These are phyloP conservation scores for Tricholoma terreum DNA, from an alignment of 768 basidiomycete species.

Conservation along the genomic window DNA sequence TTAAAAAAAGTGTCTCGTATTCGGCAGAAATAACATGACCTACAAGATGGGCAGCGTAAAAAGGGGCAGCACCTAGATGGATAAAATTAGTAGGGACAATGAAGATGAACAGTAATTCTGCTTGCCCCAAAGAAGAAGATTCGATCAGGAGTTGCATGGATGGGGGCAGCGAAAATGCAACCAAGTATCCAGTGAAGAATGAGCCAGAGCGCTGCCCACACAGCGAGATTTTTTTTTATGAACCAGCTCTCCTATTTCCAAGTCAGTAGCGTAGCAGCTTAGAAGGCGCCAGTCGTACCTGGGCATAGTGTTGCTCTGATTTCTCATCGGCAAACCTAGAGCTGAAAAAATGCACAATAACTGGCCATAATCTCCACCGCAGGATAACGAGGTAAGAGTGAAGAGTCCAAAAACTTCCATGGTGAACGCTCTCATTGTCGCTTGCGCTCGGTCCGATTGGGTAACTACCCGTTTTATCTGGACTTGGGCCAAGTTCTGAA, in stretches of 20 bases:
- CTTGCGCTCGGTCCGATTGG: constrained; percentile 25
- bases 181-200: constrained; percentile 69
- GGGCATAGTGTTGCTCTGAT: constrained; percentile 43
- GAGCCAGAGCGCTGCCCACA: constrained; percentile 64
- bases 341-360: constrained; percentile 53
- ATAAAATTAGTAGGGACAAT: neutral
- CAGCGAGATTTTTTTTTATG: constrained; percentile 59
- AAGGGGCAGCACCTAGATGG: constrained; percentile 35
- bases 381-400: constrained; percentile 38
- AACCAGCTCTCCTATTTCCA: constrained; percentile 68
- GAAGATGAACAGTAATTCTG: constrained; percentile 14
- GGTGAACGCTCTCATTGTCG: constrained; percentile 34
- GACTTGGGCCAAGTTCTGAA: constrained; percentile 47
- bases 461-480: constrained; percentile 49
- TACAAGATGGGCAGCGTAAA: constrained; percentile 61
- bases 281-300: constrained; percentile 22
- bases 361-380: constrained; percentile 59
- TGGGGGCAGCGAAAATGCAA: constrained; percentile 44
- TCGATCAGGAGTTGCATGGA: constrained; percentile 47
- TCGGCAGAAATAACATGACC: constrained; percentile 9
- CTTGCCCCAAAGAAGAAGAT: constrained; percentile 57
- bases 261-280: constrained; percentile 3
- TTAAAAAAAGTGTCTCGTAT: neutral
- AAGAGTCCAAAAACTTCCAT: constrained; percentile 35
- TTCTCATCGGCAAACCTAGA: constrained; percentile 58